A percentile compares a stretch with the other conserved stretches of the same genome.
Evolutionary conservation across 345 rosid genomes (phyloP).

Genomic region (Pelargonium nanum): DNA sequence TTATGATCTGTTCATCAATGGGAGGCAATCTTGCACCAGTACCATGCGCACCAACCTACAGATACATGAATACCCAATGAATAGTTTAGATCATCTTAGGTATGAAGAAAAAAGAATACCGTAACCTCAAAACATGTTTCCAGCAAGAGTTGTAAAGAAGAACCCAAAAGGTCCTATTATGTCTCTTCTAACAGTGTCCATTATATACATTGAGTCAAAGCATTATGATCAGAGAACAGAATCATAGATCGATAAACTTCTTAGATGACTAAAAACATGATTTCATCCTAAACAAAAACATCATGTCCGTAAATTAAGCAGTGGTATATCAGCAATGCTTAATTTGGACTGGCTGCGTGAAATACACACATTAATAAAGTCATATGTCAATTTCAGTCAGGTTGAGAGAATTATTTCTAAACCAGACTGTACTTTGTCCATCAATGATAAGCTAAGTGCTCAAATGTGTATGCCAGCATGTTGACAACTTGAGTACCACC

Average conservation of each 20-base stretch:
- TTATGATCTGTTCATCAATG: constrained; percentile 84
- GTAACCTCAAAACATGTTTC: not conserved
- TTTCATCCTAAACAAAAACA: no score
- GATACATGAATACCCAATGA: constrained; percentile 5
- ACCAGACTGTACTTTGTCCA: no score
- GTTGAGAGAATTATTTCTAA: no score
- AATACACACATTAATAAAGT: no score
- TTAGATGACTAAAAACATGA: no score
- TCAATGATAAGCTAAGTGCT: no score
- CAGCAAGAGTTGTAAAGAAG: not conserved
- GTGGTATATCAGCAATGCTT: no score
- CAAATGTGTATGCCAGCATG: no score
- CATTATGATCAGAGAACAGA: not conserved
- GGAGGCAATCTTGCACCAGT: constrained; percentile 95
- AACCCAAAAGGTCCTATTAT: not conserved
- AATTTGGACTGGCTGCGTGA: no score
- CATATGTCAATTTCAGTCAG: no score
- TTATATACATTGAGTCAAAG: not conserved
- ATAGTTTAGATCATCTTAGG: not conserved
- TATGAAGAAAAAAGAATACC: not conserved
- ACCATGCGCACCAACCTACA: constrained; percentile 94
- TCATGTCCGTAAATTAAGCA: no score
- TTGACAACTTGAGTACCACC: no score
- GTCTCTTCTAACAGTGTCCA: not conserved
- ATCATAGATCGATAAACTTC: not conserved